Conservation (phyloP, 2,329 filamentous ascomycete genomes). For the Colletotrichum abscissum region DNA sequence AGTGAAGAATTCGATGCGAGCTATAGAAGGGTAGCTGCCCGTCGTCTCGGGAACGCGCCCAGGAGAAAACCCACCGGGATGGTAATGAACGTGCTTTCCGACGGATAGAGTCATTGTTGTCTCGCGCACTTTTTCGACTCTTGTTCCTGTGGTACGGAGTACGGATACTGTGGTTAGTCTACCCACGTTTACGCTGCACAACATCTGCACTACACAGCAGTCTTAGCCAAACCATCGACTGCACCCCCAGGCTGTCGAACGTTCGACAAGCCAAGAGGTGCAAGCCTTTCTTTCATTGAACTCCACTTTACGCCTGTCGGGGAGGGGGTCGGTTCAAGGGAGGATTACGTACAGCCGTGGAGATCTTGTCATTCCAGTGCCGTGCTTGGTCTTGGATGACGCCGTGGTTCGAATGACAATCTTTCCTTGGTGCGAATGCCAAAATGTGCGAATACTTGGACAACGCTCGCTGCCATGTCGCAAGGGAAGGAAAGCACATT, state of each 20-base stretch:
- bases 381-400: neutral
- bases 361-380: neutral
- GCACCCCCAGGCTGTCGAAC: neutral
- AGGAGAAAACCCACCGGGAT: neutral
- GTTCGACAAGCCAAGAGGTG: neutral
- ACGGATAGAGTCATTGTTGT: neutral
- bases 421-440: neutral
- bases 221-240: constrained; percentile 8
- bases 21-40: neutral
- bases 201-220: constrained; percentile 29
- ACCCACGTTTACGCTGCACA: neutral
- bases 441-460: neutral
- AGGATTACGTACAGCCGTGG: constrained; percentile 23
- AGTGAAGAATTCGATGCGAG: constrained; percentile 3
- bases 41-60: constrained; percentile 12
- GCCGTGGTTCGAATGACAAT: neutral
- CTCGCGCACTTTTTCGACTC: neutral
- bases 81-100: neutral
- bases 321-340: neutral
- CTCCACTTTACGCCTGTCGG: constrained; percentile 18
- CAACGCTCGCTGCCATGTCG: neutral
- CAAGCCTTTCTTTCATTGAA: neutral
- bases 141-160: no score
- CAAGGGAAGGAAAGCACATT: neutral
- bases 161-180: no score